These are phyloP conservation scores for Rubus parviflorus DNA, from an alignment of 306 rosid genomes.

Conservation along the genomic window DNA sequence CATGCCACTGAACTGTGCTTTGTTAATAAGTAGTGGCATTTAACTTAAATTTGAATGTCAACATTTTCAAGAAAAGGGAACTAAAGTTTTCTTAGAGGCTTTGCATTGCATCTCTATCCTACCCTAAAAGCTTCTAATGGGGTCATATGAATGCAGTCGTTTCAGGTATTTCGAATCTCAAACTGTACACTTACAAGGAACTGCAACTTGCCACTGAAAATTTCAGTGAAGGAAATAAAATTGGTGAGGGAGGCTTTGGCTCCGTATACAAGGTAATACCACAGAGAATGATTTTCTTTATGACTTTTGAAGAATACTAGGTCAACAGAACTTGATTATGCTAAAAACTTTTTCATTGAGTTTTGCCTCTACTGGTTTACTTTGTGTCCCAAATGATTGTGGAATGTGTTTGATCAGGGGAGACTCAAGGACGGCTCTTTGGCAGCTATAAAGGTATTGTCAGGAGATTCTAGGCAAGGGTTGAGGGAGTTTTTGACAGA, in stretches of 20 bases:
- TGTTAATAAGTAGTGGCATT: background rate
- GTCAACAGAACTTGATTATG: constrained; percentile 11
- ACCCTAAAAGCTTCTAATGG: constrained; percentile 10
- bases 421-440: constrained; percentile 49
- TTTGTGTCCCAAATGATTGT: constrained; percentile 6
- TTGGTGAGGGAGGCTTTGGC: constrained; percentile 92
- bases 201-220: constrained; percentile 54
- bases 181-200: constrained; percentile 55
- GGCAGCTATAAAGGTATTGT: constrained; percentile 73
- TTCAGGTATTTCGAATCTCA: constrained; percentile 55
- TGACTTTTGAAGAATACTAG: constrained; percentile 7
- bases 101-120: background rate
- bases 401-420: constrained; percentile 44
- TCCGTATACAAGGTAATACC: constrained; percentile 74
- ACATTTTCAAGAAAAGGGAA: background rate
- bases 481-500: constrained; percentile 70
- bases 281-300: background rate
- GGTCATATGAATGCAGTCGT: constrained; percentile 37
- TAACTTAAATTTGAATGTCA: background rate
- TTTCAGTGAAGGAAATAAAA: constrained; percentile 54
- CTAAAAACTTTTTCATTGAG: constrained; percentile 8
- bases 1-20: background rate
- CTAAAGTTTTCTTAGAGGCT: background rate
- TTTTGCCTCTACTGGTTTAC: constrained; percentile 10
- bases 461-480: constrained; percentile 73